Base-by-base conservation (phyloP, 1,284 basidiomycete genomes). In the Flammula alnicola region DNA sequence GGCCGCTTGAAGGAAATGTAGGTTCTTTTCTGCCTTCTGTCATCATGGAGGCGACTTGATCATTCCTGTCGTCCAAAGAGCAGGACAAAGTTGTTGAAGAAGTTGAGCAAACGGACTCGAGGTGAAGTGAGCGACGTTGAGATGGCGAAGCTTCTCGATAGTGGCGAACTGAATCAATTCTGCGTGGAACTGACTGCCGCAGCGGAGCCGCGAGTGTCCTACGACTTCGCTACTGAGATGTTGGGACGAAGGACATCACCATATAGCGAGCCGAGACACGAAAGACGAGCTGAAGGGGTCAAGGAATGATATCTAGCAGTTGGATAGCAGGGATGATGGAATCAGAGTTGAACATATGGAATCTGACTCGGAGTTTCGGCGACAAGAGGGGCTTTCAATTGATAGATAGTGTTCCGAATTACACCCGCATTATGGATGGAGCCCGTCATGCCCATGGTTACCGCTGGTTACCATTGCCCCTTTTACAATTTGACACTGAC, bases 1-100 rank as follows among this genome's bases (percentile, higher is more conserved):
- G 77, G 76, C 60, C 63, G 23, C 58, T 77, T 20, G 62, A 63
- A 22, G 59, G 62, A 42, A 66, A 59, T 56, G 77, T 76, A 59
- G 60, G 62, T 45, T 33, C 27, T 22, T 26, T 35, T 6, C 8
- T 3, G 30, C 16, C 5, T 32, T 23, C 12, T 25, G 19, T 11
- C n/a, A 5, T 12, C 10, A n/a, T 12, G 9, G 4, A 14, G 9
- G 3, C 37, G 22, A 20, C 29, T 4, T 29, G 25, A 35, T 22
- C 6, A 20, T 10, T 33, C 44, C 11, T 26, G 41, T 30, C 20
- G 35, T 30, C 22, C 38, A 27, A 51, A 77, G 75, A 66, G 66
- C 23, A 72, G 62, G 51, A 55, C 52, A 37, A 65, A 63, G 17
- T 62, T 74, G 8, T 40, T 69, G 37, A 58, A 52, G 17, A 73